Evolutionary conservation across 768 basidiomycete genomes (phyloP).

Genomic region (Cubamyces lactineus): DNA sequence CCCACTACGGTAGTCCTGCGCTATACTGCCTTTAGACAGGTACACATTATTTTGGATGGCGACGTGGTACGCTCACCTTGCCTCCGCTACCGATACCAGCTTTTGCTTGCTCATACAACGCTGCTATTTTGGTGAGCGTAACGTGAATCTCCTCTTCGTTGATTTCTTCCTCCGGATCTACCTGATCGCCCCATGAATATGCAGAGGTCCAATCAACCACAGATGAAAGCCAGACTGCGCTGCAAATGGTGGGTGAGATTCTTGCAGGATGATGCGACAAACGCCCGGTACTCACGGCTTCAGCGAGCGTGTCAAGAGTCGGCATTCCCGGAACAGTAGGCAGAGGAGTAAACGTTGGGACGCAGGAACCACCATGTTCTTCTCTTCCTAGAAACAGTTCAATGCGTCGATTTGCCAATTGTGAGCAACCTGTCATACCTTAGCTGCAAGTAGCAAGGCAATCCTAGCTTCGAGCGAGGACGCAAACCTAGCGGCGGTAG

Average conservation of each 20-base stretch:
- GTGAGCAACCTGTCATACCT: slow-evolving; percentile 42
- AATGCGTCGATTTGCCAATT: not conserved
- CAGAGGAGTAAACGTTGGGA: slow-evolving; percentile 64
- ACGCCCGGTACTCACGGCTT: slow-evolving; percentile 51
- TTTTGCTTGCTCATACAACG: slow-evolving; percentile 54
- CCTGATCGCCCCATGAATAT: slow-evolving; percentile 40
- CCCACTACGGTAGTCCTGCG: slow-evolving; percentile 46
- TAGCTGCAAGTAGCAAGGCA: slow-evolving; percentile 57
- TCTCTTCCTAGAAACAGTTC: slow-evolving; percentile 52
- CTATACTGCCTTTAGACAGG: slow-evolving; percentile 31
- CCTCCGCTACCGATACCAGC: slow-evolving; percentile 47
- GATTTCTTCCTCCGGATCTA: slow-evolving; percentile 32
- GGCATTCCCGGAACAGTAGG: slow-evolving; percentile 64
- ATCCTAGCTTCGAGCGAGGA: slow-evolving; percentile 58
- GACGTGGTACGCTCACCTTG: slow-evolving; percentile 41
- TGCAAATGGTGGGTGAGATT: not conserved
- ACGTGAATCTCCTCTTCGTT: slow-evolving; percentile 43
- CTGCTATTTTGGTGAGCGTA: slow-evolving; percentile 48
- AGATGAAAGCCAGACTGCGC: slow-evolving; percentile 31
- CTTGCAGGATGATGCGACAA: not conserved
- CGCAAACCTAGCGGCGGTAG: slow-evolving; percentile 43
- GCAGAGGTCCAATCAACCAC: slow-evolving; percentile 37
- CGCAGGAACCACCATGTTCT: slow-evolving; percentile 48
- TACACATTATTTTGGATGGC: not conserved
- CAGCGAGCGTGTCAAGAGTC: slow-evolving; percentile 63